Base-by-base conservation (phyloP, 306 rosid species). In the Sophora flavescens region DNA sequence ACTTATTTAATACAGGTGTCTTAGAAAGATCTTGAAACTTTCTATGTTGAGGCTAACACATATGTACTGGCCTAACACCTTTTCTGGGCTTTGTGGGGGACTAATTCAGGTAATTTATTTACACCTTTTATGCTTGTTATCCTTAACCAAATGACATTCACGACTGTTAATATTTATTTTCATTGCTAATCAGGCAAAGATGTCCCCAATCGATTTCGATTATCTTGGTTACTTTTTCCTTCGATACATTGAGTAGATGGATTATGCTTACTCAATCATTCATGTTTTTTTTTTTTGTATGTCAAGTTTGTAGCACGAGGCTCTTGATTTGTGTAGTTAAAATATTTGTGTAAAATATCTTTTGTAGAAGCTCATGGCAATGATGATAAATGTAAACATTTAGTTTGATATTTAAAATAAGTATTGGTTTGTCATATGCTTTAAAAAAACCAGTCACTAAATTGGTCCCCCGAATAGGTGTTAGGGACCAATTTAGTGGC, bases 31-130 rank as follows among this genome's bases (percentile, higher is more conserved):
- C 91, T 96, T 18, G 89, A 88, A 77, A 68, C 87, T 56, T 84
- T 92, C 10, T 96, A 91, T 74, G 87, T 87, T 32, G 98, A 96
- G 85, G 67, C 93, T 67, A 96, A 92, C 81, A 82, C 89, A 32
- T 96, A 79, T 77, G 78, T 81, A 78, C 67, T 92, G 75, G 97
- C 93, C 22, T 64, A 98, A 0, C 96, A 96, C 88, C 30, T 96
- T 80, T 82, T 76, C 79, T 96, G 99, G 99, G 96, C 97, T 53
- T 81, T 95, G 78, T 95, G 99, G 99, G 99, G 86, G 51, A n/a
- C n/a, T 91, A 57, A 91, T 96, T 71, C 99, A 96, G 99, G 99
- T 96, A 83, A 38, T 11, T 47, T 48, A n/a, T 54, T 86, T 78
- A 36, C 63, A 48, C 73, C 33, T 78, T 3, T 32, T 32, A 35